Evolutionary conservation across 352 stramenopile genomes (phyloP).

Genomic region (Phytophthora hybrid): DNA sequence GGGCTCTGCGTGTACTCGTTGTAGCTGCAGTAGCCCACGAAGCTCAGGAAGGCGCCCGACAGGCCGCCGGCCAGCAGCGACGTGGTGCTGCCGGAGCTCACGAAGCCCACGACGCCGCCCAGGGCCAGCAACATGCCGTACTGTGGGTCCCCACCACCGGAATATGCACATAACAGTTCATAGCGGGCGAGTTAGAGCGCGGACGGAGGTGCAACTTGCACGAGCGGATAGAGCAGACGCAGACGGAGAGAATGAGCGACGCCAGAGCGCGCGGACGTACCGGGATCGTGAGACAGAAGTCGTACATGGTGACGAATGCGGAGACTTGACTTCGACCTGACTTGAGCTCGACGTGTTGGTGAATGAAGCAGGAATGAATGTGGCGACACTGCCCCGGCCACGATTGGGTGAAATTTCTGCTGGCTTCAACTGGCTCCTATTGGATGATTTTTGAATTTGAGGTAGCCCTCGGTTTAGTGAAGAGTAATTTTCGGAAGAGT

Average conservation of each 20-base stretch:
- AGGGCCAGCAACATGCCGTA: constrained; percentile 80
- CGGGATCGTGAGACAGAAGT: constrained; percentile 90
- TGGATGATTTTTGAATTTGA: constrained; percentile 23
- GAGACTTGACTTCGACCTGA: not conserved
- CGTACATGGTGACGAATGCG: constrained; percentile 62
- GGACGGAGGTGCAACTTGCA: not conserved
- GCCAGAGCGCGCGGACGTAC: constrained; percentile 47
- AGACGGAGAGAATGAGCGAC: not conserved
- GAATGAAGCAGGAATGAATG: constrained; percentile 10
- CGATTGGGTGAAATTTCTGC: constrained; percentile 14
- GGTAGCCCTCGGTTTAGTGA: not conserved
- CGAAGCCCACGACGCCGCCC: constrained; percentile 77
- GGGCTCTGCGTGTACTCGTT: constrained; percentile 86
- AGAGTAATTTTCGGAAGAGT: not conserved
- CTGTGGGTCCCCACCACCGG: constrained; percentile 42
- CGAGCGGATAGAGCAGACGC: constrained; percentile 11
- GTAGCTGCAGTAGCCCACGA: constrained; percentile 87
- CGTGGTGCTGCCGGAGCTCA: constrained; percentile 77
- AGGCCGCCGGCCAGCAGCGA: constrained; percentile 70
- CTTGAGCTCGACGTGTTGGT: not conserved
- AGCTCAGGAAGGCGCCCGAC: constrained; percentile 76
- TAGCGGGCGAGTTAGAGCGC: constrained; percentile 8
- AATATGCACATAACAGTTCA: constrained; percentile 8
- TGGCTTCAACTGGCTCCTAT: constrained; percentile 35
- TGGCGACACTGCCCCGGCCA: constrained; percentile 4